These are phyloP conservation scores for Alternaria rosae DNA, from an alignment of 2,329 filamentous ascomycete species.

Conservation along the genomic window DNA sequence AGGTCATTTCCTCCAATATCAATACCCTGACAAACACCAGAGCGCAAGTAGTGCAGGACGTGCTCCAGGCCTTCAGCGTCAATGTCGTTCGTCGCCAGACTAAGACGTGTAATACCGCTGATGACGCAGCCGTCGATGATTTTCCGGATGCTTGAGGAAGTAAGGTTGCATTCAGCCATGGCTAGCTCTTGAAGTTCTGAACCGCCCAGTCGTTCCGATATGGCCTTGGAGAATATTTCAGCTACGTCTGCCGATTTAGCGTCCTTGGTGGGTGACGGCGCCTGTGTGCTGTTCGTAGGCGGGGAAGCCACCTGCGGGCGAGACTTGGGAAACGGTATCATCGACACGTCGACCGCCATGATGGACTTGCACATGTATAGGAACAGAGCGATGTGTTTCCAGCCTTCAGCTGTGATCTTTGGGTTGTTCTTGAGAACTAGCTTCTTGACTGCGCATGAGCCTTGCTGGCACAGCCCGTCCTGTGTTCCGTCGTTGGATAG, in stretches of 20 bases:
- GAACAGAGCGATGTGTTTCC: constrained; percentile 90
- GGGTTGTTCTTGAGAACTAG: constrained; percentile 87
- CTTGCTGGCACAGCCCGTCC: constrained; percentile 27
- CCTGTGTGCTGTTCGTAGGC: constrained; percentile 17
- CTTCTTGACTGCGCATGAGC: constrained; percentile 80
- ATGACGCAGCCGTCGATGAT: constrained; percentile 84
- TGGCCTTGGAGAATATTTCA: constrained; percentile 74
- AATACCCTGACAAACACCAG: constrained; percentile 82
- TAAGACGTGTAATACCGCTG: constrained; percentile 78
- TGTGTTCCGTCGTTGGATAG: constrained; percentile 20
- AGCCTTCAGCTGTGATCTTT: constrained; percentile 84
- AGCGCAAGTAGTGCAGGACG: constrained; percentile 76
- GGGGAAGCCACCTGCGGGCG: constrained; percentile 23
- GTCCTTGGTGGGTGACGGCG: constrained; percentile 14
- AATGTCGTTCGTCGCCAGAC: constrained; percentile 82
- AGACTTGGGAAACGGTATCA: constrained; percentile 69
- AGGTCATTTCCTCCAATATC: constrained; percentile 88
- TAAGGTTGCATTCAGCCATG: constrained; percentile 79
- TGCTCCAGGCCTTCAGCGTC: constrained; percentile 76
- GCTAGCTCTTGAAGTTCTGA: constrained; percentile 81
- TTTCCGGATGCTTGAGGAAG: constrained; percentile 72
- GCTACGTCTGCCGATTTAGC: constrained; percentile 61
- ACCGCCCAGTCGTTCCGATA: constrained; percentile 79
- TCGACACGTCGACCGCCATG: constrained; percentile 85
- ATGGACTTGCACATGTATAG: constrained; percentile 88